Evolutionary conservation across 2,329 filamentous ascomycete genomes (phyloP), one percentile per base, ranked within the genome.

Genomic region (Cyphellophora europaea): DNA sequence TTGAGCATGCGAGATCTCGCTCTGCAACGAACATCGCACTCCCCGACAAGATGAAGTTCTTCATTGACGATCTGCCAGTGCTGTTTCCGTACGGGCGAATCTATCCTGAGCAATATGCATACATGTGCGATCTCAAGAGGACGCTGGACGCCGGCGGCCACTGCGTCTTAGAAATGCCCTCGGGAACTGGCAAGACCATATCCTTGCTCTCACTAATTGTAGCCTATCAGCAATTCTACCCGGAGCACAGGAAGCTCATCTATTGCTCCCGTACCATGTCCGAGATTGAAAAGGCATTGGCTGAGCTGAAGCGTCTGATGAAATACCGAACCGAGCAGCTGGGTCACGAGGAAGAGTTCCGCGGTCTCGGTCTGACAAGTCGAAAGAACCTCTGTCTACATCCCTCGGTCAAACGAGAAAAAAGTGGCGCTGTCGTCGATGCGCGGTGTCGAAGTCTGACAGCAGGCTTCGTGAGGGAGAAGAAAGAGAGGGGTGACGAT

Each of bases 181-280:
- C 91, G 40, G 91, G 91, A 28, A 98, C 91, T 15, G 91, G 91
- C 42, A 98, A 98, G 68, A 98, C 91, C 0, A 84, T 98, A 16
- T 95, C 91, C 6, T 70, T 98, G 4, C 69, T 98, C 29, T 95
- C 91, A 0, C 74, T 98, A 49, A 98, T 98, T 53, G 79, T 98
- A 38, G 89, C 91, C 27, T 98, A 98, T 53, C 93, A 98, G 60
- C 84, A 91, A 56, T 80, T 88, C 56, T 88, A 89, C 52, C 86
- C 88, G 3, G 86, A 94, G 55, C 85, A 91, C 51, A 74, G 93
- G 37, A 98, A 98, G 62, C 77, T 98, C 33, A 95, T 98, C 37
- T 98, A 98, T 62, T 98, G 91, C 67, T 98, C 91, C 44, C 87
- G 91, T 65, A 98, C 91, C 37, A 98, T 98, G 88, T 98, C 91